These are phyloP conservation scores for Cystobasidium ongulense DNA, from an alignment of 768 basidiomycete species.

Conservation along the genomic window DNA sequence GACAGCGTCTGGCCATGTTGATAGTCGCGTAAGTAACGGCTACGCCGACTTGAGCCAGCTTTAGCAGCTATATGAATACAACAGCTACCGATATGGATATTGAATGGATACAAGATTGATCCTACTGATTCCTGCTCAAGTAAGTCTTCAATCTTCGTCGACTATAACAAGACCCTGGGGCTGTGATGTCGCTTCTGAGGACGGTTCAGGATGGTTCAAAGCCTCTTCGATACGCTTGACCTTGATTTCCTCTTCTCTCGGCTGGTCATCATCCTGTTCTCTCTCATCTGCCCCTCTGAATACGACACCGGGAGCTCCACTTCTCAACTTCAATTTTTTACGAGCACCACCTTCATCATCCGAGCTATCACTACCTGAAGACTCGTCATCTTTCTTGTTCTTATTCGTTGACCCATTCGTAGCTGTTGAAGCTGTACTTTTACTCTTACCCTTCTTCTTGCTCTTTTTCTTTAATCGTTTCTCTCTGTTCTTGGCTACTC, in stretches of 20 bases:
- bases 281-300: constrained; percentile 28
- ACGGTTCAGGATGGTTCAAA: background rate
- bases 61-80: too few relatives aligned
- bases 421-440: constrained; percentile 13
- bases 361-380: background rate
- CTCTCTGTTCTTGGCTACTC: constrained; percentile 90
- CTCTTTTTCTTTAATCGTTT: constrained; percentile 90
- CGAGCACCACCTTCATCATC: constrained; percentile 2
- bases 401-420: background rate
- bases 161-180: constrained; percentile 34
- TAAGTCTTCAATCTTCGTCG: constrained; percentile 36
- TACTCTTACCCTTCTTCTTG: constrained; percentile 41
- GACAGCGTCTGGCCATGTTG: too few relatives aligned
- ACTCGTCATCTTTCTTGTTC: background rate
- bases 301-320: constrained; percentile 15
- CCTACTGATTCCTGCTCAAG: too few relatives aligned
- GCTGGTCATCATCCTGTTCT: constrained; percentile 32
- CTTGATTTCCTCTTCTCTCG: constrained; percentile 19
- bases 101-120: too few relatives aligned
- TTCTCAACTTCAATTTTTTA: constrained; percentile 31
- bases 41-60: too few relatives aligned
- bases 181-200: background rate
- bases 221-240: constrained; percentile 28
- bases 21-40: too few relatives aligned
- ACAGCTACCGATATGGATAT: background rate